Percentiles rank a stretch among this genome's conserved stretches.
Evolutionary conservation across 2,329 filamentous ascomycete species (phyloP).

Genomic region (Lachnellula willkommii): DNA sequence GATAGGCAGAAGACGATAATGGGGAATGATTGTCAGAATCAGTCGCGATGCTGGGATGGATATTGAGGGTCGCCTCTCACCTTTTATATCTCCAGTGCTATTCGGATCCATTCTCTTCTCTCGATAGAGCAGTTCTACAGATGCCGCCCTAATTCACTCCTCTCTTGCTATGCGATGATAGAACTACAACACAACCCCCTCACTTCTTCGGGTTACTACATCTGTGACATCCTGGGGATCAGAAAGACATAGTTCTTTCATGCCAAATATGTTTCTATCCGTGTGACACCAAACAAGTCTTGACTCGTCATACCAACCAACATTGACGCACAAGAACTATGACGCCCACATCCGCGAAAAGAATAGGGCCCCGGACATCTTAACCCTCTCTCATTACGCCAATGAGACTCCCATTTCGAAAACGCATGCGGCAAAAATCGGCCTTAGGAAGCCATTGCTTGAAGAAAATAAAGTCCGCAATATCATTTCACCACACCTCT

Average conservation of each 20-base stretch:
- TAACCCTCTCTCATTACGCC: too few species aligned
- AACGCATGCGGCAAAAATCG: too few species aligned
- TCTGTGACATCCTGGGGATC: not conserved
- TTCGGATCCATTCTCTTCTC: not conserved
- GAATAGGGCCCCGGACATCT: too few species aligned
- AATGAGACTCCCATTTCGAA: too few species aligned
- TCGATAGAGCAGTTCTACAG: not conserved
- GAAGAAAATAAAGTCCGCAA: too few species aligned
- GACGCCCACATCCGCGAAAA: too few species aligned
- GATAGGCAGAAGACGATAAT: not conserved
- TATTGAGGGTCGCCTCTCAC: not conserved
- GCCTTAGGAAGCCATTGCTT: too few species aligned
- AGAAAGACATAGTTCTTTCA: not conserved
- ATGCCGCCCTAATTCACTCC: not conserved
- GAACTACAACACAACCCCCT: not conserved
- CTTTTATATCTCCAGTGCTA: not conserved
- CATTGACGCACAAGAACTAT: too few species aligned
- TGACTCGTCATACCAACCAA: too few species aligned
- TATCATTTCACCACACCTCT: too few species aligned
- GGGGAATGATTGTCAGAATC: too few species aligned
- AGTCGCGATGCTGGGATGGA: not conserved
- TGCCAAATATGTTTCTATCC: not conserved
- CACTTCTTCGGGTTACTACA: not conserved
- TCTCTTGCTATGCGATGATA: not conserved
- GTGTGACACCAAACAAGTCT: not conserved